Evolutionary conservation across 2,329 filamentous ascomycete genomes (phyloP).

Genomic region (Onygena corvina): DNA sequence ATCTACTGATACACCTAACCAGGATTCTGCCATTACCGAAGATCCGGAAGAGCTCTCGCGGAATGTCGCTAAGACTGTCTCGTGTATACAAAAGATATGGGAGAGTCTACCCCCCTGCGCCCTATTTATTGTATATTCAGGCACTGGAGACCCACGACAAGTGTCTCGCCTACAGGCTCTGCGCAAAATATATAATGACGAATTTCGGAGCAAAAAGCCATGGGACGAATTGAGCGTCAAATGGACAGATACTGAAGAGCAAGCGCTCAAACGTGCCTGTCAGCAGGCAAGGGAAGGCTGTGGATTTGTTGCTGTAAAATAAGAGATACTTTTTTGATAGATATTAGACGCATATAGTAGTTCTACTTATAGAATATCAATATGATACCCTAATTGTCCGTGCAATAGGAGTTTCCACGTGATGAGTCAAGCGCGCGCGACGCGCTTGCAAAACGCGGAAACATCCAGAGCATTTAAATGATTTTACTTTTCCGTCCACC

Average conservation of each 20-base stretch:
- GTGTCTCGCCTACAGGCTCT: constrained; percentile 44
- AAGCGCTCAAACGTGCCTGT: constrained; percentile 45
- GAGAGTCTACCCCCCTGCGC: constrained; percentile 47
- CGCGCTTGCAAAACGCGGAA: no score
- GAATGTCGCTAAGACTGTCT: constrained; percentile 40
- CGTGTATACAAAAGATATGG: constrained; percentile 42
- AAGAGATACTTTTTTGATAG: constrained; percentile 13
- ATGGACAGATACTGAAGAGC: constrained; percentile 54
- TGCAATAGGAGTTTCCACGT: no score
- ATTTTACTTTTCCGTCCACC: no score
- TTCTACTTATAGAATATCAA: no score
- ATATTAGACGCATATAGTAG: no score
- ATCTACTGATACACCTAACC: constrained; percentile 21
- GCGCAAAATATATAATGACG: constrained; percentile 44
- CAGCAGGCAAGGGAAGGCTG: constrained; percentile 46
- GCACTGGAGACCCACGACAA: constrained; percentile 51
- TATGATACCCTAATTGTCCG: no score
- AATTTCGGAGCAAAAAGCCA: constrained; percentile 46
- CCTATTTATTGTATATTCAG: constrained; percentile 51
- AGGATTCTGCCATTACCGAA: constrained; percentile 20
- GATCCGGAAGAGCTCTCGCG: constrained; percentile 28
- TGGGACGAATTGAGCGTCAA: constrained; percentile 52
- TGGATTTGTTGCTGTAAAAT: constrained; percentile 50
- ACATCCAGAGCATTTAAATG: no score
- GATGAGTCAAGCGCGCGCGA: no score